Evolutionary conservation across 495 filamentous ascomycete genomes (phyloP).

Genomic region (Polyplosphaeria fusca): DNA sequence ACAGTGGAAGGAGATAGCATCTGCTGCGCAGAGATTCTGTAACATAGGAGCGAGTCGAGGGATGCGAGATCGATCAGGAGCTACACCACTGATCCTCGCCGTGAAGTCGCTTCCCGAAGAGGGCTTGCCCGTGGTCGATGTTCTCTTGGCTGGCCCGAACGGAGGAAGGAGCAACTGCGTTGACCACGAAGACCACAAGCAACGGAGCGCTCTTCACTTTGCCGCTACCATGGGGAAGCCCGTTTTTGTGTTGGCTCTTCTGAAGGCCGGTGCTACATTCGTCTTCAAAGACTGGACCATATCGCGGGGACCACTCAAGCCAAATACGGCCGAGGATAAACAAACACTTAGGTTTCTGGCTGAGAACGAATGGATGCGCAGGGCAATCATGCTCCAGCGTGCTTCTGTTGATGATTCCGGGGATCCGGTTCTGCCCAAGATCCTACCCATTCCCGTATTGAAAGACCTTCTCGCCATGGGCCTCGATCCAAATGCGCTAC

Average conservation of each 20-base stretch:
- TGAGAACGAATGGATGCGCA: constrained; percentile 25
- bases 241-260: constrained; percentile 9
- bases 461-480: constrained; percentile 18
- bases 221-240: constrained; percentile 27
- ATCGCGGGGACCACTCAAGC: constrained; percentile 5
- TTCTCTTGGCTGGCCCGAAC: constrained; percentile 3
- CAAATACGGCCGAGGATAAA: constrained; percentile 3
- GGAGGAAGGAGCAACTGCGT: constrained; percentile 17
- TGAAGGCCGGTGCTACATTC: constrained; percentile 17
- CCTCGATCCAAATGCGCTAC: constrained; percentile 11
- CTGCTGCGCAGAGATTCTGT: constrained; percentile 14
- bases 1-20: constrained; percentile 21
- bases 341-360: constrained; percentile 16
- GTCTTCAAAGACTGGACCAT: constrained; percentile 19
- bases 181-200: constrained; percentile 24
- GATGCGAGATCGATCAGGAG: constrained; percentile 21
- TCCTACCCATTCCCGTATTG: constrained; percentile 8
- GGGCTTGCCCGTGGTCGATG: constrained; percentile 20
- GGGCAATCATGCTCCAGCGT: constrained; percentile 4
- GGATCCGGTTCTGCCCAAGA: constrained; percentile 10
- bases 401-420: neutral
- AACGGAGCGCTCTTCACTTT: constrained; percentile 16
- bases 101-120: constrained; percentile 23
- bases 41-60: constrained; percentile 16
- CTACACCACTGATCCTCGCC: constrained; percentile 24